These are phyloP conservation scores for Parathielavia appendiculata DNA, from an alignment of 495 filamentous ascomycete species.

Conservation along the genomic window DNA sequence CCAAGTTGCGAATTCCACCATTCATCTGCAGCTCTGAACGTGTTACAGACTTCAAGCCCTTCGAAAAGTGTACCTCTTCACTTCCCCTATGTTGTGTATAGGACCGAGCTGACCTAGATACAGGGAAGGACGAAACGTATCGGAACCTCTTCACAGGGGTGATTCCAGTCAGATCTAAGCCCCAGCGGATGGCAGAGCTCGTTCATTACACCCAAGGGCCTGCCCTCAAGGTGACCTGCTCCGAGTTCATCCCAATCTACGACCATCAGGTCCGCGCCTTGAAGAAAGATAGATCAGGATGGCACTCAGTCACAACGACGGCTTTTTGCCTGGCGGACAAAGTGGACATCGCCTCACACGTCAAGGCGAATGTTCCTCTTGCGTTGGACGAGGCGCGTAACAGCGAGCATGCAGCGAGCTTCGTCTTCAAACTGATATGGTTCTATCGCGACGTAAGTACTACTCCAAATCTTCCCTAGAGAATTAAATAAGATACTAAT, in stretches of 20 bases:
- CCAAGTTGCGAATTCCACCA: background rate
- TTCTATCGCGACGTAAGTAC: background rate
- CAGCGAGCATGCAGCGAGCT: background rate
- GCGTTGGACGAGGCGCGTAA: background rate
- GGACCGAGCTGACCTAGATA: background rate
- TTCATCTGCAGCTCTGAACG: background rate
- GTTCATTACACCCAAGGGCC: background rate
- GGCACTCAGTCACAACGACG: background rate
- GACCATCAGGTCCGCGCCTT: background rate
- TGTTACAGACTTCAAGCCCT: background rate
- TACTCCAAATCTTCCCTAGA: background rate
- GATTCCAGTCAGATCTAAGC: background rate
- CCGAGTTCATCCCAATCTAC: background rate
- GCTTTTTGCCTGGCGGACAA: background rate
- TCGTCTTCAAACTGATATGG: background rate
- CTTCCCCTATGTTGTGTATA: background rate
- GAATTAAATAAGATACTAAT: background rate
- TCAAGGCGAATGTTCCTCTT: background rate
- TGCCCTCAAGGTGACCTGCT: background rate
- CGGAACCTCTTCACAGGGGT: background rate
- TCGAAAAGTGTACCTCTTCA: background rate
- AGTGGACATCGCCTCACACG: background rate
- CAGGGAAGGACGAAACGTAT: background rate
- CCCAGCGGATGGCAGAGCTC: background rate
- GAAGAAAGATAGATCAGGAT: background rate